Base-by-base conservation (phyloP, 2,329 filamentous ascomycete genomes). In the Xylaria sp. region DNA sequence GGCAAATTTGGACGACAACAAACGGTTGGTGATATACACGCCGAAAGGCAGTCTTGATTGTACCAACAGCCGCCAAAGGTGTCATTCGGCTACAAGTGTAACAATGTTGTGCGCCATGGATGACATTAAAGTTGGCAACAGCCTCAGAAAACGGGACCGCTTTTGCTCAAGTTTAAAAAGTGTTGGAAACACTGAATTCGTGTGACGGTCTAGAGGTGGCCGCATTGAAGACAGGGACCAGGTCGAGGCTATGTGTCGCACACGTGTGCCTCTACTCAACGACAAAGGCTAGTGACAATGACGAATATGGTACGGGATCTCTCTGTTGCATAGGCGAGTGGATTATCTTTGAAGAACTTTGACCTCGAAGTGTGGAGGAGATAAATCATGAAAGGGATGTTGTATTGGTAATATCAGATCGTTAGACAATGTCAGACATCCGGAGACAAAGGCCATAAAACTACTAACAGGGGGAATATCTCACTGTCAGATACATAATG, bases 81-180 rank as follows among this genome's bases (percentile, higher is more conserved):
- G 55, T 48, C 35, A 55, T 66, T 57, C 35, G 47, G 50, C 58
- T 32, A 23, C 1, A 57, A 40, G 48, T 64, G 63, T 63, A 64
- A 61, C 53, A 55, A 60, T 27, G n/a, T 13, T 37, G 35, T 57
- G 55, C 53, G 65, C 59, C 40, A 57, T 55, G 18, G 23, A 68
- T 47, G 51, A 29, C 25, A 48, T 16, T 44, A 10, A 27, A 25
- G 25, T 57, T 50, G 60, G 58, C 50, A 54, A 44, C 60, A 47
- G 54, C 42, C 42, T 42, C 32, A 55, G 29, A 23, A 63, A 40
- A 60, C 18, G 23, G 58, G 10, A 25, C 37, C n/a, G 57, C 44
- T n/a, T 13, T 47, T 16, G 44, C 16, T 59, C 23, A 40, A 29
- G 35, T 40, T 51, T 21, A 25, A 21, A 63, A 23, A 29, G 16